Percentiles rank a stretch among this genome's conserved stretches.
Conservation (phyloP, 495 filamentous ascomycete genomes). For the Bathelium albidoporum region DNA sequence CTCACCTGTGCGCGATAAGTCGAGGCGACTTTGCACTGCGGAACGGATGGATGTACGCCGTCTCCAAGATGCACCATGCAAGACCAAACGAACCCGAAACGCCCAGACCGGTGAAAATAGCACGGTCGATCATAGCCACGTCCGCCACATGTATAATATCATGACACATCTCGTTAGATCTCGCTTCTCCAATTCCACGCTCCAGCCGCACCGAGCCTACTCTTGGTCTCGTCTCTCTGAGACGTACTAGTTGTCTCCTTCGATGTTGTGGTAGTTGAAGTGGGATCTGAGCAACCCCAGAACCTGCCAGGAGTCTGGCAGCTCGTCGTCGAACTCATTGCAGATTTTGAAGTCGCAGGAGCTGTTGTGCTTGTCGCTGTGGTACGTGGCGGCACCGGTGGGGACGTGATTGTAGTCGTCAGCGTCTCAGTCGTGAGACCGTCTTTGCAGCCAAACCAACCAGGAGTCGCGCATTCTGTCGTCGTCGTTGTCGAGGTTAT, state of each 20-base stretch:
- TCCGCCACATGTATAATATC: no score
- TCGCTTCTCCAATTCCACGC: not conserved
- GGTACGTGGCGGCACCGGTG: not conserved
- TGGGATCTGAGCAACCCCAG: not conserved
- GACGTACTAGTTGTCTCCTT: not conserved
- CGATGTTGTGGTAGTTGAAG: not conserved
- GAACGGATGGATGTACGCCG: no score
- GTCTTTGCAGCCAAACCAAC: conserved; percentile 37
- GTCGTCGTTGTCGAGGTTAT: conserved; percentile 36
- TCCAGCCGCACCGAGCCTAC: not conserved
- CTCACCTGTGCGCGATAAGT: no score
- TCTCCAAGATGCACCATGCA: no score
- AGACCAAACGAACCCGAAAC: no score
- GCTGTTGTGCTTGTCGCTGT: conserved; percentile 36
- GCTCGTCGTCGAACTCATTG: conserved; percentile 26
- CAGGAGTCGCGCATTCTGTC: conserved; percentile 22
- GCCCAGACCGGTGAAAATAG: not conserved
- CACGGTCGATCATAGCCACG: not conserved
- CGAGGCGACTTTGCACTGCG: no score
- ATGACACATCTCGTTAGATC: not conserved
- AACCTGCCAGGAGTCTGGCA: not conserved
- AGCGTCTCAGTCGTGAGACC: conserved; percentile 21
- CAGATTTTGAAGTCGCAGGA: conserved; percentile 50
- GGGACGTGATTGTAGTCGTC: conserved; percentile 6
- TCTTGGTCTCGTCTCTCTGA: not conserved